Conservation (phyloP, 768 basidiomycete genomes). For the Panus rudis region DNA sequence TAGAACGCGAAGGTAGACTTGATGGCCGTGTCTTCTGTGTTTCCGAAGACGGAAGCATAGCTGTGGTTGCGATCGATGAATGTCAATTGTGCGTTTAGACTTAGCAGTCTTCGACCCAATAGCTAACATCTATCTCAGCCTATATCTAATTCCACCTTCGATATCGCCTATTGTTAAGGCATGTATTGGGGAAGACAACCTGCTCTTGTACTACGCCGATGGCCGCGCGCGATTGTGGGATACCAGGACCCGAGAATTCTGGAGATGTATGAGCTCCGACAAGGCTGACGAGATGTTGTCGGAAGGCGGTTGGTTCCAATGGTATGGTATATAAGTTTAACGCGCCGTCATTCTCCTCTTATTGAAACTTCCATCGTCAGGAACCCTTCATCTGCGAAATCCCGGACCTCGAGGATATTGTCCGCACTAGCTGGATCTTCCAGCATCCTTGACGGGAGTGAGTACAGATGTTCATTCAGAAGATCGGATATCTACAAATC, state of each 20-base stretch:
- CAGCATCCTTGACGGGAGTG: no score
- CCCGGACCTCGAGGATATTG: no score
- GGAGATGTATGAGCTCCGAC: constrained; percentile 70
- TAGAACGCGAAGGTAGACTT: constrained; percentile 52
- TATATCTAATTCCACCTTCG: constrained; percentile 79
- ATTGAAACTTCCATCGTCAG: no score
- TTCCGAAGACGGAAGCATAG: constrained; percentile 75
- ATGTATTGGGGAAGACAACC: constrained; percentile 59
- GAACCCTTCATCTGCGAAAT: no score
- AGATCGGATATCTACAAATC: no score
- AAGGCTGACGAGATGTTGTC: constrained; percentile 71
- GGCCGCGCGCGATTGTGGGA: constrained; percentile 86
- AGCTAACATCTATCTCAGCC: constrained; percentile 32
- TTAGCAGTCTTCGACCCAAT: neutral
- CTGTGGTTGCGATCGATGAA: constrained; percentile 64
- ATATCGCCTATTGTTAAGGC: constrained; percentile 57
- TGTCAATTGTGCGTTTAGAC: constrained; percentile 62
- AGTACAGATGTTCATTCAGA: no score
- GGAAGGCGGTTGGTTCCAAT: constrained; percentile 66
- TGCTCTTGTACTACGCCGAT: constrained; percentile 71
- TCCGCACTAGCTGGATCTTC: no score
- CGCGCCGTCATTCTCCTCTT: no score
- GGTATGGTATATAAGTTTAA: constrained; percentile 57
- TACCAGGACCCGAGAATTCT: constrained; percentile 70
- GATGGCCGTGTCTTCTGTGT: constrained; percentile 66